Conservation (phyloP, 805 yeast genomes). For the Sugiyamaella marilandica region DNA sequence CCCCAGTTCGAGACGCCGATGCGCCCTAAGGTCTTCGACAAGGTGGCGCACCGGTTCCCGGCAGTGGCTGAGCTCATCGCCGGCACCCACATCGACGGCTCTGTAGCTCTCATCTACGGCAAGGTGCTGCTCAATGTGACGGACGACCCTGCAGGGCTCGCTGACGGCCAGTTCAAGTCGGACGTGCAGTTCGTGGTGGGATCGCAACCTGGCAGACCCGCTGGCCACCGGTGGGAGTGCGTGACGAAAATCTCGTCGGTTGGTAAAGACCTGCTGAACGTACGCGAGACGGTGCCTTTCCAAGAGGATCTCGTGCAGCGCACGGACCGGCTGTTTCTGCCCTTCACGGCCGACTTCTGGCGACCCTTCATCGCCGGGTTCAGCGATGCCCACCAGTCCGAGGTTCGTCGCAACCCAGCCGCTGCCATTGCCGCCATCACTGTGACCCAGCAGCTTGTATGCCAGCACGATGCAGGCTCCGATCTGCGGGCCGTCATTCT, state of each 20-base stretch:
- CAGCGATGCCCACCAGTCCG: slow-evolving; percentile 11
- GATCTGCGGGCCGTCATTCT: slow-evolving; percentile 30
- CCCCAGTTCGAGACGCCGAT: slow-evolving; percentile 34
- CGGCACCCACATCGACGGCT: slow-evolving; percentile 15
- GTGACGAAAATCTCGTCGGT: slow-evolving; percentile 32
- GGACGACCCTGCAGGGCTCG: slow-evolving; percentile 8
- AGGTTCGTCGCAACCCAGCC: slow-evolving; percentile 23
- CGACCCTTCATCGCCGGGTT: slow-evolving; percentile 34
- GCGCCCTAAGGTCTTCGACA: slow-evolving; percentile 24
- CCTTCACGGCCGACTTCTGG: slow-evolving; percentile 37
- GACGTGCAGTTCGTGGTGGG: slow-evolving; percentile 17
- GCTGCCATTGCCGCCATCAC: slow-evolving; percentile 33
- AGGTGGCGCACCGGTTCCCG: slow-evolving; percentile 27
- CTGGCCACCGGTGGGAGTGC: slow-evolving; percentile 27
- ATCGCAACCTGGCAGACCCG: slow-evolving; percentile 3
- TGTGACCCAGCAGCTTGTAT: slow-evolving; percentile 30
- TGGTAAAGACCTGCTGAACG: slow-evolving; percentile 28
- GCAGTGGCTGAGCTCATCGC: slow-evolving; percentile 21
- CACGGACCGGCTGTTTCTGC: slow-evolving; percentile 31
- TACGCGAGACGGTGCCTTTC: slow-evolving; percentile 25
- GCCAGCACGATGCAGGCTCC: slow-evolving; percentile 11
- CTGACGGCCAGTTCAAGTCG: slow-evolving; percentile 13
- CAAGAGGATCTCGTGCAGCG: slow-evolving; percentile 22
- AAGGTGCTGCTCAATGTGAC: slow-evolving; percentile 26
- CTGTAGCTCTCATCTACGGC: slow-evolving; percentile 31